Percentiles rank a stretch among this genome's conserved stretches.
Conservation (phyloP, 1,284 basidiomycete genomes). For the Agaricales sp. region DNA sequence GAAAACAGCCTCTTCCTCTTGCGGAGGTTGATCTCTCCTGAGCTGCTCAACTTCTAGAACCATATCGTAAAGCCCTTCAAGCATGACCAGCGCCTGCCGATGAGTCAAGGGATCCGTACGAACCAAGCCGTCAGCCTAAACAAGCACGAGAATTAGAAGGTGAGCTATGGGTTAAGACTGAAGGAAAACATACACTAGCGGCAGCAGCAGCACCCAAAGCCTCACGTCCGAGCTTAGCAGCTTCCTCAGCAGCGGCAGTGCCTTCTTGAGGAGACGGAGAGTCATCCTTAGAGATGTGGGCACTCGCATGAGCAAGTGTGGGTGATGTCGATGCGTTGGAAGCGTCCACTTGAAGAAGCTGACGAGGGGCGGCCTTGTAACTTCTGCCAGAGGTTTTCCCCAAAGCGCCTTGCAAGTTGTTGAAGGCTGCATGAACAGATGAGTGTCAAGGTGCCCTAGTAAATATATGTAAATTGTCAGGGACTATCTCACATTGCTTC, state of each 20-base stretch:
- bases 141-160: background rate
- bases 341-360: constrained; percentile 81
- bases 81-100: constrained; percentile 67
- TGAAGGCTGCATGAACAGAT: constrained; percentile 39
- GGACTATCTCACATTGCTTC: constrained; percentile 37
- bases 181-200: constrained; percentile 3
- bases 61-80: constrained; percentile 84
- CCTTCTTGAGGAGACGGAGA: constrained; percentile 22
- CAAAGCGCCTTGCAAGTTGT: constrained; percentile 89
- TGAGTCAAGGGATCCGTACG: constrained; percentile 66
- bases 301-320: constrained; percentile 41
- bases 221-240: constrained; percentile 61
- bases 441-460: constrained; percentile 3
- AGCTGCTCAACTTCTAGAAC: constrained; percentile 84
- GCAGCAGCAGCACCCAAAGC: constrained; percentile 44
- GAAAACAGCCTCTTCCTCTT: constrained; percentile 46
- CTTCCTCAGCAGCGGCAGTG: constrained; percentile 55
- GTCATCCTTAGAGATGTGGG: constrained; percentile 49
- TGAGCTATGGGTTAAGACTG: constrained; percentile 4
- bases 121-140: constrained; percentile 43
- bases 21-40: constrained; percentile 65
- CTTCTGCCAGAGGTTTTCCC: constrained; percentile 89
- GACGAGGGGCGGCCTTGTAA: constrained; percentile 92
- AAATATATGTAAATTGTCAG: background rate
- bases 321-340: constrained; percentile 36